Conservation (phyloP, 2,329 filamentous ascomycete species). For the Botrytis hyacinthi region DNA sequence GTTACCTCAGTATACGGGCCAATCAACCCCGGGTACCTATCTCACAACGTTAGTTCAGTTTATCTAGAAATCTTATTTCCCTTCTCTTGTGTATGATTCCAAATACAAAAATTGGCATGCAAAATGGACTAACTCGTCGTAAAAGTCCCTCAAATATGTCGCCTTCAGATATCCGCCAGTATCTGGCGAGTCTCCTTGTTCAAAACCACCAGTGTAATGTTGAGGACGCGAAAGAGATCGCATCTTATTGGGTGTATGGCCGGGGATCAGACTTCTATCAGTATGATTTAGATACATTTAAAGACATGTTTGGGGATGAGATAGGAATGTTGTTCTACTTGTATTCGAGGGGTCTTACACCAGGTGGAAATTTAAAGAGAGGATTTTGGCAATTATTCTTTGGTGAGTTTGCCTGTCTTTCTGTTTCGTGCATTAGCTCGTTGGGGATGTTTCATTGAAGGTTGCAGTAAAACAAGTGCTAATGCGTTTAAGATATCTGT, state of each 20-base stretch:
- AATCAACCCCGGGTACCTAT: background rate
- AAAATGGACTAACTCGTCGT: background rate
- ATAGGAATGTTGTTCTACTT: conserved; percentile 3
- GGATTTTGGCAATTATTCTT: no score
- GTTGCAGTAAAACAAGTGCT: no score
- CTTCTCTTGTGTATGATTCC: background rate
- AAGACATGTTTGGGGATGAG: conserved; percentile 2
- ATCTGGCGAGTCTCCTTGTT: background rate
- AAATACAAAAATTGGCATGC: background rate
- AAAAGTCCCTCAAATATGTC: background rate
- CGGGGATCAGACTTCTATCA: conserved; percentile 12
- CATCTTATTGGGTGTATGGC: background rate
- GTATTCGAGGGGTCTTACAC: background rate
- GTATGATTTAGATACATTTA: conserved; percentile 5
- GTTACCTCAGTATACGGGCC: background rate
- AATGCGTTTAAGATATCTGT: no score
- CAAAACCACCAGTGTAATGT: background rate
- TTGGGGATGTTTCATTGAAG: no score
- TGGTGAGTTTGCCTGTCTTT: no score
- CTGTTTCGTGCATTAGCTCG: no score
- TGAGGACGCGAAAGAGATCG: background rate
- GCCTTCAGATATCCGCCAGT: background rate
- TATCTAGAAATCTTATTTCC: background rate
- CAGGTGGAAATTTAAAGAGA: background rate
- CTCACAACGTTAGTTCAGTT: background rate